These are phyloP conservation scores for Rhytidiadelphus loreus DNA, from an alignment of 225 moss, liverwort and hornwort genomes.

Conservation along the genomic window DNA sequence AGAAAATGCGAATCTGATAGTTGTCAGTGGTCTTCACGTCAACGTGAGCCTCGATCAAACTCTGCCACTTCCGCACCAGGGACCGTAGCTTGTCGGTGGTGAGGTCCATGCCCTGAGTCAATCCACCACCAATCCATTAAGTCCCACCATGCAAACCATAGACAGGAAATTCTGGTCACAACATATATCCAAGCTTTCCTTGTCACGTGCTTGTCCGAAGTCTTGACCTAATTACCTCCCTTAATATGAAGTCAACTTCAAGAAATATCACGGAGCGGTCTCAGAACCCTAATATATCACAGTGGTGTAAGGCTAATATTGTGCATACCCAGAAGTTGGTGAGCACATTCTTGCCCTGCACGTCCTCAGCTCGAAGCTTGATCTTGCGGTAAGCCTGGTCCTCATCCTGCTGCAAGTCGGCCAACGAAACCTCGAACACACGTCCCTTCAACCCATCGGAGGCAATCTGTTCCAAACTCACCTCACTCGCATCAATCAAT, in stretches of 20 bases:
- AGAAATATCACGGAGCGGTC: not conserved
- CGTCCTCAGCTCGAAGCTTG: not conserved
- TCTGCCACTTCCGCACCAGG: slow-evolving; percentile 11
- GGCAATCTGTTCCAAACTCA: not conserved
- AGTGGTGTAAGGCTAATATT: not conserved
- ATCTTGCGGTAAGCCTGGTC: not conserved
- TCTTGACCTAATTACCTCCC: not conserved
- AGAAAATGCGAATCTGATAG: slow-evolving; percentile 36
- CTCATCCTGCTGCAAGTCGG: not conserved
- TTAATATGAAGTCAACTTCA: no score
- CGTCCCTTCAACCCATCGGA: not conserved
- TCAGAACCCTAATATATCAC: not conserved
- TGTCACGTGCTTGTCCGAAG: not conserved
- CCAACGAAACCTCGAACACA: not conserved
- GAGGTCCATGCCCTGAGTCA: slow-evolving; percentile 29
- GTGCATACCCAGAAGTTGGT: slow-evolving; percentile 77
- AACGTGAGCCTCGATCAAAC: not conserved
- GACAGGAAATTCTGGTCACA: not conserved
- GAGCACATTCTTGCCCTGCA: slow-evolving; percentile 41
- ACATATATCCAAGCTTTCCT: not conserved
- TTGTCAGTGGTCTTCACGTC: not conserved
- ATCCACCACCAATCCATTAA: not conserved
- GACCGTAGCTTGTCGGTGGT: slow-evolving; percentile 35
- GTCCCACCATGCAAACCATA: not conserved
- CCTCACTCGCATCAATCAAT: not conserved